Percentiles rank a stretch among this genome's conserved stretches.
Conservation (phyloP, 768 basidiomycete species). For the Lenzites betulinus region DNA sequence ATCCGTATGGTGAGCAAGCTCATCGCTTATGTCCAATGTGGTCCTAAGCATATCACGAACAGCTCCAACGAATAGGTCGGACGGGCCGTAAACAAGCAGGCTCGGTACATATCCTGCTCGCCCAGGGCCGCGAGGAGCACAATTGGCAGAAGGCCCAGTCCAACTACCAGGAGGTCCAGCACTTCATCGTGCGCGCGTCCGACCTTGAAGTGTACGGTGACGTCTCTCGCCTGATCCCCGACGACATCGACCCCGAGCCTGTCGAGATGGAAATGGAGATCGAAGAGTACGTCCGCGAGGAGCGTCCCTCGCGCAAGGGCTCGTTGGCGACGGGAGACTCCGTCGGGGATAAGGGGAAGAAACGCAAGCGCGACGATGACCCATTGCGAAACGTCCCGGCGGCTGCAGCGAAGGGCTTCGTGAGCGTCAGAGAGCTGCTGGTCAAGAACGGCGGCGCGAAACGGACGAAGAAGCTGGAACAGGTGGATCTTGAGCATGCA, state of each 20-base stretch:
- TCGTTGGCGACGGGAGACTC: constrained; percentile 33
- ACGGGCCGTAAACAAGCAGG: constrained; percentile 94
- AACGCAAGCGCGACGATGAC: constrained; percentile 74
- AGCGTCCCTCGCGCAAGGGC: constrained; percentile 36
- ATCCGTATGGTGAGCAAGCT: constrained; percentile 81
- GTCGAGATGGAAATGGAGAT: constrained; percentile 85
- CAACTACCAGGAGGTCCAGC: constrained; percentile 87
- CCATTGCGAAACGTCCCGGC: constrained; percentile 68
- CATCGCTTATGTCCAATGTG: too few species aligned
- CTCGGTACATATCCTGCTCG: constrained; percentile 85
- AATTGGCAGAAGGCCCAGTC: constrained; percentile 89
- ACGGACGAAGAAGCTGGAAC: constrained; percentile 44
- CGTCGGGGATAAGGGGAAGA: constrained; percentile 41
- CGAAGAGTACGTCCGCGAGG: constrained; percentile 59
- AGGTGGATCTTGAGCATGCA: constrained; percentile 44
- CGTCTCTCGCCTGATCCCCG: constrained; percentile 83
- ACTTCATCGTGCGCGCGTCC: constrained; percentile 80
- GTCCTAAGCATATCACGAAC: not conserved
- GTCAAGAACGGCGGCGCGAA: constrained; percentile 48
- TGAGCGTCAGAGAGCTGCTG: constrained; percentile 64
- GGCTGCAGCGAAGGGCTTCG: constrained; percentile 73
- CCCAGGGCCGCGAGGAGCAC: constrained; percentile 86
- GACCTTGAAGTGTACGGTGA: constrained; percentile 93
- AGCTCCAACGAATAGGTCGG: constrained; percentile 96
- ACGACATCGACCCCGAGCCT: constrained; percentile 71